Base-by-base conservation (phyloP, 768 basidiomycete genomes). In the Rhodotorula toruloides region DNA sequence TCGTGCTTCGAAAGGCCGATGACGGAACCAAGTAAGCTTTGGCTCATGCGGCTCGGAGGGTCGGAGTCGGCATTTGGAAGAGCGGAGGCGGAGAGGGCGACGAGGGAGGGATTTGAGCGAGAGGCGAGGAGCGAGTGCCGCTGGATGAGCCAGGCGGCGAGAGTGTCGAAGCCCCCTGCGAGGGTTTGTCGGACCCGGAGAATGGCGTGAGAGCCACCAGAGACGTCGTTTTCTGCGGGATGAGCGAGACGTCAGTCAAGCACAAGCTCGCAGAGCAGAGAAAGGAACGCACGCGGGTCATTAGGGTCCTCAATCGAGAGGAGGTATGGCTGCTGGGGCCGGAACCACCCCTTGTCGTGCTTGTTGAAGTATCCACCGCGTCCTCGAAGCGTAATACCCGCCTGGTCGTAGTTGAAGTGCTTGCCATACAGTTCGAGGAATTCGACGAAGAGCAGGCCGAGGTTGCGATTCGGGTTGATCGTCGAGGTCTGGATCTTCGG, bases 381-480 rank as follows among this genome's bases (percentile, higher is more conserved):
- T 42, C 89, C 83, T 46, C 87, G 83, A 29, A 98, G 77, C 19
- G 90, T 91, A 69, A 99, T 90, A 14, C 94, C 94, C 5, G 74
- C 69, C 55, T 58, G 59, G 59, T 75, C 72, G 72, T 91, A 96
- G 77, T 93, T 92, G 83, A 97, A 98, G 76, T 86, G 85, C 54
- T 82, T 81, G 22, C 93, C 94, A 76, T 98, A 98, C 19, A 94
- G 81, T 80, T 98, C 93, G 75, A 98, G 96, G 76, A 98, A 97
- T 78, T 99, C 96, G 81, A 97, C 84, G 50, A 96, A 83, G 60
- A 99, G 79, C n/a, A 93, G 89, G 3, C 96, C 96, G 16, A 98
- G 81, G 74, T 98, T 98, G 73, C 84, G 81, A 71, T 86, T 85
- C 1, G 91, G 85, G 72, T 93, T 86, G 36, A 99, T 90, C 77